Evolutionary conservation across 176 grass and related monocot species (phyloP).

Genomic region (Eragrostis nindensis): DNA sequence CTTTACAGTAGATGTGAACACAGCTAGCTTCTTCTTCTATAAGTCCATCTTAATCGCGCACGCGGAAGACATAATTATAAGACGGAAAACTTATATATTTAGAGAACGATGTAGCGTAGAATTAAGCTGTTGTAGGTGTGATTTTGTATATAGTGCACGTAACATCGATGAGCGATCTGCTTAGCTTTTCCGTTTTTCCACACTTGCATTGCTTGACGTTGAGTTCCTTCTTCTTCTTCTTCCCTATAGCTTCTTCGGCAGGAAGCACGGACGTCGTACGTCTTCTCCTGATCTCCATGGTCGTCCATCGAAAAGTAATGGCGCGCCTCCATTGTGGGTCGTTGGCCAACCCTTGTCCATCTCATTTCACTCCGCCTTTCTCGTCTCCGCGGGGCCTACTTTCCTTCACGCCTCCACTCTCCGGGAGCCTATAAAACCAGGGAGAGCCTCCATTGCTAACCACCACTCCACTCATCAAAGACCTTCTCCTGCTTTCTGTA

Average conservation of each 20-base stretch:
- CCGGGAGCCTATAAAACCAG: conserved; percentile 19
- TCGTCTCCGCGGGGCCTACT: not conserved
- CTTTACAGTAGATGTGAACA: not conserved
- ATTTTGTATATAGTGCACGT: conserved; percentile 3
- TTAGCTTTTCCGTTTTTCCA: not conserved
- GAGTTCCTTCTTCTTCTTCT: not conserved
- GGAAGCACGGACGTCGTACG: too few species aligned
- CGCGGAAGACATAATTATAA: not conserved
- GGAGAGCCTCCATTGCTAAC: conserved; percentile 18
- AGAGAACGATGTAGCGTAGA: not conserved
- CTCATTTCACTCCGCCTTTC: conserved; percentile 4
- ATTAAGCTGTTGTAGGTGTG: not conserved
- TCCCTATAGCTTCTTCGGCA: not conserved
- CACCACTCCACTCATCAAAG: conserved; percentile 7
- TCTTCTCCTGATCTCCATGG: not conserved
- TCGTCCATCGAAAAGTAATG: conserved; percentile 35
- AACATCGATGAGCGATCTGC: not conserved
- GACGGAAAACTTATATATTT: too few species aligned
- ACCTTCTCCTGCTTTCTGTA: too few species aligned
- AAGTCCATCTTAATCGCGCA: not conserved
- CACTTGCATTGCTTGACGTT: not conserved
- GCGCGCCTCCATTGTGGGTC: conserved; percentile 53
- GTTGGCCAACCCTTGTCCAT: conserved; percentile 37
- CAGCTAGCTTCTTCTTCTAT: not conserved
- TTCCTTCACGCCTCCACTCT: conserved; percentile 48